Evolutionary conservation across 1,139 yeast genomes (phyloP).

Genomic region (Debaryomycetaceae sp.): DNA sequence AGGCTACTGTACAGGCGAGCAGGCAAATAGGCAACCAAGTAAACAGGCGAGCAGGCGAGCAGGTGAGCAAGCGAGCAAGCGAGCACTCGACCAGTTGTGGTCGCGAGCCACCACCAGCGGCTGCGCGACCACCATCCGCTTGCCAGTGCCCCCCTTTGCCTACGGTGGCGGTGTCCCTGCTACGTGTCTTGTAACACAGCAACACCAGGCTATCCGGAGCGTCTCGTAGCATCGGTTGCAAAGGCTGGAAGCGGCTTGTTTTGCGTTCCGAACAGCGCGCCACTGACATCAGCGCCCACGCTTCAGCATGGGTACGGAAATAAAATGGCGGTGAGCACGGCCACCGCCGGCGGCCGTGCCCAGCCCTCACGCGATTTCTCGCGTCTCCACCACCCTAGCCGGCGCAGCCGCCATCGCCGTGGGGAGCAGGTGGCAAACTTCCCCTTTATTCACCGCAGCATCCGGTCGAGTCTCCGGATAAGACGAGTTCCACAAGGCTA

Average conservation of each 20-base stretch:
- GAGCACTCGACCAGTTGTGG: too few species aligned
- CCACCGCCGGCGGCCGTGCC: background rate
- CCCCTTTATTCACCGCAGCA: background rate
- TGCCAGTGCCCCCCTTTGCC: too few species aligned
- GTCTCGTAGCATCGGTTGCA: background rate
- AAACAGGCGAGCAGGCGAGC: too few species aligned
- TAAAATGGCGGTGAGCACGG: background rate
- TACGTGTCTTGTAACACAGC: too few species aligned
- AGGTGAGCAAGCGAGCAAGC: too few species aligned
- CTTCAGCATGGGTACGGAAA: background rate
- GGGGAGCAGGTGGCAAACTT: background rate
- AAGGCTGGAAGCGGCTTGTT: background rate
- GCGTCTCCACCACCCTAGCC: background rate
- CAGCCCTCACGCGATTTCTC: background rate
- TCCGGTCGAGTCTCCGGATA: background rate
- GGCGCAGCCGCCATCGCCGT: background rate
- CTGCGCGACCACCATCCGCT: too few species aligned
- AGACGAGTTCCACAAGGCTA: background rate
- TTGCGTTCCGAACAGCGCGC: background rate
- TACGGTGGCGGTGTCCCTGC: too few species aligned
- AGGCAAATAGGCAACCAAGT: too few species aligned
- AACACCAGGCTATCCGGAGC: too few species aligned
- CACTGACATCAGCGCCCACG: background rate
- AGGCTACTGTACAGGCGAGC: too few species aligned
- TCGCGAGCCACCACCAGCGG: too few species aligned